Evolutionary conservation across 2,329 filamentous ascomycete species (phyloP), one percentile per base, ranked within the genome.

Genomic region (Colletotrichum destructivum): DNA sequence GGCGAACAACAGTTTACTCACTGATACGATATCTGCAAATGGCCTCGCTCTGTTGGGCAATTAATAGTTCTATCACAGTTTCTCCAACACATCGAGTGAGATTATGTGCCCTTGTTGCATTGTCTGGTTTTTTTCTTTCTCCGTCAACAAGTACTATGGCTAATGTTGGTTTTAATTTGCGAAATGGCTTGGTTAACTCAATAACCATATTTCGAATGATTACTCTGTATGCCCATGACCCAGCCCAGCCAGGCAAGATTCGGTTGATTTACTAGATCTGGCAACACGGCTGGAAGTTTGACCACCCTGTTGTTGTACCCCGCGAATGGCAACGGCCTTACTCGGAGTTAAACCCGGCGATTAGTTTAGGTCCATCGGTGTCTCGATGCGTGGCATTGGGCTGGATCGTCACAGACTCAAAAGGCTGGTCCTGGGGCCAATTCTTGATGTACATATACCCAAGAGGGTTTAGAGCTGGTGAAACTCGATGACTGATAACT

Each of bases 371-470:
- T 4, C 13, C 35, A 21, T 26, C 31, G 52, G 44, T 52, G 44
- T n/a, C n/a, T 7, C 26, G 40, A 42, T 57, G 60, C 44, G 65
- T 65, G 42, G 42, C 26, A 54, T 31, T 26, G 40, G 40, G 62
- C 54, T 71, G 51, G 44, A 57, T 21, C 44, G 46, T 59, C 56
- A 26, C 69, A 57, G 44, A 60, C 51, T 62, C 47, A 46, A 11
- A 35, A 71, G 64, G 31, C 21, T 47, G 26, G n/a, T 52, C 52
- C 63, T 35, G 62, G 21, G 44, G 38, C 55, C 44, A 68, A 62
- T 64, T 54, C 38, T 54, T 62, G 68, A 69, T 35, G n/a, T 60
- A 23, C 44, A 61, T 38, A 71, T 62, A 51, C 59, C 69, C 69
- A 69, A 52, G 55, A 47, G 52, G 46, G 54, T 56, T 38, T n/a